Conservation (phyloP, 1,284 basidiomycete species). For the Apiotrichum montevideense region DNA sequence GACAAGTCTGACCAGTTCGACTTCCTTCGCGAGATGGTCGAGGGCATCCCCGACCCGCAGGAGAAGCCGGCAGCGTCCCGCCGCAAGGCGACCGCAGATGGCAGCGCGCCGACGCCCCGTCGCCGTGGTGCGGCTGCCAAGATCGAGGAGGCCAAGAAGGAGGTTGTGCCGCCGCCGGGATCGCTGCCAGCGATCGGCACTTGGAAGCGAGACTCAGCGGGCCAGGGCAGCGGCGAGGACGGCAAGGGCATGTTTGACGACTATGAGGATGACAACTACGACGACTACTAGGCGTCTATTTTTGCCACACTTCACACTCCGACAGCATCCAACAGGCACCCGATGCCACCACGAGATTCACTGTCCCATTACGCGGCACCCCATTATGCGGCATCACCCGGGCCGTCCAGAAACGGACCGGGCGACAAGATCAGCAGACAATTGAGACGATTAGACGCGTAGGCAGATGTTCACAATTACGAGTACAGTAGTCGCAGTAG, state of each 20-base stretch:
- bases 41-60: conserved; percentile 79
- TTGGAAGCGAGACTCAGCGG: conserved; percentile 53
- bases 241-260: conserved; percentile 42
- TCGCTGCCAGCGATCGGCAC: conserved; percentile 32
- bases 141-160: conserved; percentile 16
- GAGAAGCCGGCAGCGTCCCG: conserved; percentile 10
- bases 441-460: no score
- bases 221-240: conserved; percentile 37
- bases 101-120: background rate
- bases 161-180: conserved; percentile 12
- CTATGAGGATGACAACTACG: conserved; percentile 42
- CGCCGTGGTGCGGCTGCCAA: background rate
- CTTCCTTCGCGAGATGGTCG: conserved; percentile 93
- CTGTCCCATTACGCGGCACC: no score
- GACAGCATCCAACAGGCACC: no score
- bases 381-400: no score
- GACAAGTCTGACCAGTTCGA: conserved; percentile 85
- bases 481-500: no score
- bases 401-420: no score
- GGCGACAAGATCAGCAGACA: no score
- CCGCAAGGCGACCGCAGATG: conserved; percentile 9
- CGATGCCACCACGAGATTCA: no score
- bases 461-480: no score
- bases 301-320: background rate
- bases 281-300: conserved; percentile 26